Evolutionary conservation across 2,329 filamentous ascomycete species (phyloP).

Genomic region (Fusarium buxicola): DNA sequence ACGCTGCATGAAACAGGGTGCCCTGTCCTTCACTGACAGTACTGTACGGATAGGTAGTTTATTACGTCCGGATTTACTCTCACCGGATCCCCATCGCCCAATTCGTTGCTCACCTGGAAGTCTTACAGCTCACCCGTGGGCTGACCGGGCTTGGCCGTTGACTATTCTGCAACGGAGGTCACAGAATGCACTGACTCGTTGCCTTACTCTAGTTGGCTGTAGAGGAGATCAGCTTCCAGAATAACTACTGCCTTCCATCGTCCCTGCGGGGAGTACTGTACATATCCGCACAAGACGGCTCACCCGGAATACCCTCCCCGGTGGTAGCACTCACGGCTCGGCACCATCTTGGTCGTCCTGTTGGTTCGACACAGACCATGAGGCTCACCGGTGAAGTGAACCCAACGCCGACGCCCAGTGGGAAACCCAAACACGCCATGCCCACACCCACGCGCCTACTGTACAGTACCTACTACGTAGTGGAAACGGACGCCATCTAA

Average conservation of each 20-base stretch:
- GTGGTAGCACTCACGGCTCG: background rate
- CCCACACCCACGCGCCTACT: background rate
- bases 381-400: slow-evolving; percentile 10
- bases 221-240: background rate
- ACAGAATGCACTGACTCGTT: no score
- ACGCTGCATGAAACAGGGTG: slow-evolving; percentile 15
- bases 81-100: no score
- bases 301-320: no score
- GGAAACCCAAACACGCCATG: slow-evolving; percentile 29
- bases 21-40: slow-evolving; percentile 19
- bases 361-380: slow-evolving; percentile 9
- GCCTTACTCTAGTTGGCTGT: no score
- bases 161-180: no score
- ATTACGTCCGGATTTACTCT: slow-evolving; percentile 32
- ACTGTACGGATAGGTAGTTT: no score
- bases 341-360: background rate
- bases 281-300: no score
- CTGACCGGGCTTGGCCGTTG: slow-evolving; percentile 1
- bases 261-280: no score
- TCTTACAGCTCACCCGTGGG: slow-evolving; percentile 15
- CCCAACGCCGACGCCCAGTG: no score
- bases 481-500: slow-evolving; percentile 15
- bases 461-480: no score
- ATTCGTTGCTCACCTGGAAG: background rate
- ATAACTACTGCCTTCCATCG: no score